phyloP scores from a whole-genome alignment of 108 stramenopile genomes.

The Skeletonema potamos region DNA sequence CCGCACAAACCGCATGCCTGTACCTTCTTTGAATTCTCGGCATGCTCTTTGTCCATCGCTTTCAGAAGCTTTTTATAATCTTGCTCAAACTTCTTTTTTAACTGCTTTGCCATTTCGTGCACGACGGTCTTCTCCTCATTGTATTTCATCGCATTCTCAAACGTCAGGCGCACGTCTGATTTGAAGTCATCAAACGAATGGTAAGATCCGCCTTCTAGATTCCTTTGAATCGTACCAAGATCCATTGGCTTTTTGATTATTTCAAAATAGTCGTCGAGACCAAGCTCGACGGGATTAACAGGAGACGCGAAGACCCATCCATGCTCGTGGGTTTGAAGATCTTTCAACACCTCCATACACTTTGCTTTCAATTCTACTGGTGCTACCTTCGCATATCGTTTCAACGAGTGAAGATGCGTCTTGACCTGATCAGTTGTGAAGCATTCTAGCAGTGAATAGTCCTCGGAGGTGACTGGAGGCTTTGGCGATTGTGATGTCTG shows the following conservation, averaged over 20 bases:
- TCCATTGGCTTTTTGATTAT: constrained; percentile 97
- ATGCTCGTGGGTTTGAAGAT: constrained; percentile 84
- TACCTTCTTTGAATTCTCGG: constrained; percentile 73
- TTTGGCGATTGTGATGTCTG: constrained; percentile 9
- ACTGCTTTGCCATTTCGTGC: constrained; percentile 92
- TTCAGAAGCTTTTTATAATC: constrained; percentile 80
- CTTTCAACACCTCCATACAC: constrained; percentile 82
- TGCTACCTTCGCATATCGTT: constrained; percentile 64
- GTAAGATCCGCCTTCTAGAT: constrained; percentile 81
- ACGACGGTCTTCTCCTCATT: constrained; percentile 89
- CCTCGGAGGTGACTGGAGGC: constrained; percentile 56
- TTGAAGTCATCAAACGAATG: constrained; percentile 84
- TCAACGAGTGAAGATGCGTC: constrained; percentile 87
- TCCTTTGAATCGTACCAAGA: constrained; percentile 89
- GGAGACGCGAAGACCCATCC: constrained; percentile 93
- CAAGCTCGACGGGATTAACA: constrained; percentile 92
- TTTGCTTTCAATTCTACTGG: constrained; percentile 75
- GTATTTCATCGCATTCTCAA: constrained; percentile 97
- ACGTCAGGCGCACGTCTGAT: constrained; percentile 87
- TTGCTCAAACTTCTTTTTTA: constrained; percentile 72
- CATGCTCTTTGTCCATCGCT: constrained; percentile 84
- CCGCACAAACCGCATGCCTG: constrained; percentile 94
- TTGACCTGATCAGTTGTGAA: constrained; percentile 90
- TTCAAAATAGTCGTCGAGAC: constrained; percentile 91
- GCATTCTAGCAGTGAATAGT: constrained; percentile 86